Base-by-base conservation (phyloP, 805 yeast species). In the Cyberlindnera lachancei region DNA sequence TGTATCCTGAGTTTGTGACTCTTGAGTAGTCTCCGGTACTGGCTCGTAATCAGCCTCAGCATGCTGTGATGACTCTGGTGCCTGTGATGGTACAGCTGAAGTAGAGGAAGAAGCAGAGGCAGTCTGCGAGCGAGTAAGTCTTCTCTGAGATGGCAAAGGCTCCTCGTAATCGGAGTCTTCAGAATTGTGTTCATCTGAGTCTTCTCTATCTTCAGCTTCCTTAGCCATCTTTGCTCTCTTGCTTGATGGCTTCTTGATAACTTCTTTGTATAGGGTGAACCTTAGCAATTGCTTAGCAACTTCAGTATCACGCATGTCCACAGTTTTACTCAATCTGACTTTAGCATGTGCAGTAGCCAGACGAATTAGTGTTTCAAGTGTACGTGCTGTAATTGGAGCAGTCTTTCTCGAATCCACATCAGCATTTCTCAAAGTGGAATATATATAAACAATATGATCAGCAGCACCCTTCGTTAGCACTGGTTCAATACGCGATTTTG, bases 351-450 rank as follows among this genome's bases (percentile, higher is more conserved):
- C 97, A 1, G 96, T 84, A 1, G 96, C 69, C 38, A 90, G 65
- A 67, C 98, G 94, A 56, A 90, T 90, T 44, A 90, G 66, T 0
- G 98, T 90, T 59, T 90, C 98, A 46, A 90, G 66, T 5, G 97
- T 92, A 76, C 98, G 83, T n/a, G 97, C 95, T 2, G 98, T 90
- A 44, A 90, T 84, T 23, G 98, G 97, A 2, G 95, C 80, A 1
- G 96, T 88, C 51, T 77, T 71, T 33, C 81, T 73, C 44, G 78
- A 82, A 24, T 68, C 70, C 10, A 10, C 10, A 33, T 68, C 61
- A 42, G 80, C 83, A 55, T 87, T 88, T 63, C 98, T 74, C 43
- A 92, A 66, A 10, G 77, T 75, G 3, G 95, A 65, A 54, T 90
- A 92, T 13, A 82, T 74, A 33, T 70, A 73, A 15, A 87, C 92